Evolutionary conservation across 2,329 filamentous ascomycete species (phyloP), one percentile per base, ranked within the genome.

Genomic region (Pyrenophora seminiperda): DNA sequence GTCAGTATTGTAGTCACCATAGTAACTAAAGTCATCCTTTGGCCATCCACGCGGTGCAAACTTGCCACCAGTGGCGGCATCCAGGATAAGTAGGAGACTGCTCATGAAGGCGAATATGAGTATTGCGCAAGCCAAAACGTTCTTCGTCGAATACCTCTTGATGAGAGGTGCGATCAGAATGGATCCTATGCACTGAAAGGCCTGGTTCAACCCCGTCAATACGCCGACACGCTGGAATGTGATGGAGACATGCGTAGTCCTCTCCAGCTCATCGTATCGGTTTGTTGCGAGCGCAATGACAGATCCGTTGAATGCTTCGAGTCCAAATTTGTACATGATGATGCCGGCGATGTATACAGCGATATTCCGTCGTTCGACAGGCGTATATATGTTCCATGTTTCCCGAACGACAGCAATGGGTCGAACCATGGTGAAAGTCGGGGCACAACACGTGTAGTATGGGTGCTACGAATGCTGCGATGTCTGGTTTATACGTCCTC

Each of bases 311-410:
- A 80, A 81, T 7, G 76, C 77, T 58, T 80, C 77, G 10, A 80
- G 71, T 19, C 77, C 78, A 49, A 81, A 79, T 57, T 81, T 81
- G 68, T 80, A 81, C 34, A 79, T 65, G 76, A 80, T 80, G 49
- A 81, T 79, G 5, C 78, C 79, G 6, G 67, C 54, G 40, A 80
- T 78, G 62, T 81, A 80, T 11, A 66, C 61, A 18, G 51, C 55
- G 38, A 65, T 66, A 46, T 65, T 66, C 41, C 75, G 73, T 46
- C 75, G 76, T 59, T 81, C 78, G 30, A 60, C 41, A 4, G 68
- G 53, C 7, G 69, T 70, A 60, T 76, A 77, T 42, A 62, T 59
- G 18, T 48, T 53, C 65, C 65, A 70, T 58, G 63, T 66, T 47
- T 70, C 66, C 32, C 56, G 55, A 37, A 69, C 40, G 22, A 64